phyloP scores from a whole-genome alignment of 2,329 filamentous ascomycete genomes.

The Sclerotinia glacialis region DNA sequence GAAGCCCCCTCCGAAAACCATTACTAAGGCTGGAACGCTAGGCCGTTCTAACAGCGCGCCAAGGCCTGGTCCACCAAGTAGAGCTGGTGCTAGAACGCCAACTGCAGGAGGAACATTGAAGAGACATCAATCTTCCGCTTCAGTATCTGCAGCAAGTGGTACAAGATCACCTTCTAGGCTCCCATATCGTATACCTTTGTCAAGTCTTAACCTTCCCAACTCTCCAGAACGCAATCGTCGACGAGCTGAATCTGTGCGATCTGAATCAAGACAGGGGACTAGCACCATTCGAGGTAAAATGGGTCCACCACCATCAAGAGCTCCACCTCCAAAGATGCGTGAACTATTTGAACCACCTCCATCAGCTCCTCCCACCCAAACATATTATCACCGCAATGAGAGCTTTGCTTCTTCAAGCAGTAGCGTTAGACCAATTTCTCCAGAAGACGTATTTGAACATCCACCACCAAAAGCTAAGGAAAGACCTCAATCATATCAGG shows the following conservation, averaged over 20 bases:
- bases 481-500: constrained; percentile 42
- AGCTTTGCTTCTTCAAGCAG: constrained; percentile 49
- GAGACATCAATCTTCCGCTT: constrained; percentile 34
- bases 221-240: constrained; percentile 66
- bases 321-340: constrained; percentile 89
- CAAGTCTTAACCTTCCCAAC: constrained; percentile 68
- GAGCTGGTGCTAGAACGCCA: constrained; percentile 51
- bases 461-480: constrained; percentile 42
- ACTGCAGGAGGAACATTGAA: constrained; percentile 42
- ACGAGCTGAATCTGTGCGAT: constrained; percentile 29
- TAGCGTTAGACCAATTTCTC: constrained; percentile 60
- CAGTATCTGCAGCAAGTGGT: constrained; percentile 23
- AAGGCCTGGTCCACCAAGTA: constrained; percentile 33
- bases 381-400: constrained; percentile 50
- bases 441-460: constrained; percentile 87
- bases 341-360: constrained; percentile 61
- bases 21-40: constrained; percentile 33
- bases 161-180: constrained; percentile 63
- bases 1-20: constrained; percentile 26
- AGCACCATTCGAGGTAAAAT: constrained; percentile 43
- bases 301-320: constrained; percentile 56
- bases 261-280: constrained; percentile 36
- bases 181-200: constrained; percentile 66
- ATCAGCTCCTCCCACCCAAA: constrained; percentile 50
- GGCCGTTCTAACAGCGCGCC: constrained; percentile 35